Base-by-base conservation (phyloP, 176 grass and related monocot species). In the Bolboschoenus planiculmis region DNA sequence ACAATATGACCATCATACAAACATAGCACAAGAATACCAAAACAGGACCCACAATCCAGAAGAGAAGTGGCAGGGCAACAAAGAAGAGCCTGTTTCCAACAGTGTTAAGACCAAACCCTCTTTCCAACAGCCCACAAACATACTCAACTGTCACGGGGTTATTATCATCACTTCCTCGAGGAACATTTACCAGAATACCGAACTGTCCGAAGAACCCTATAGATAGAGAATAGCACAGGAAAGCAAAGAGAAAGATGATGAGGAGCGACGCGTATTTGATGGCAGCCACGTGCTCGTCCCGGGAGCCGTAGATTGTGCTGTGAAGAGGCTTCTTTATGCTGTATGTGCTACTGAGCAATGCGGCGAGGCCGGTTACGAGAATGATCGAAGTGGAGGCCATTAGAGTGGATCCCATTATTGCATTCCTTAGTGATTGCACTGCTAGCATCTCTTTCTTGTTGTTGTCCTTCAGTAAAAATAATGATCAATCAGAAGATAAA, bases 271-370 rank as follows among this genome's bases (percentile, higher is more conserved):
- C 64, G 87, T 93, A 97, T 68, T 97, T 97, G 56, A 93, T 66
- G 51, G 91, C 75, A 70, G 81, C 78, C 80, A 89, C 76, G 78
- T 81, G 44, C 85, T 93, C 93, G 62, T 91, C 89, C 60, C 85
- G 93, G 1, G 91, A 91, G 11, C 91, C 93, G 70, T 91, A 93
- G 9, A 90, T 84, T 27, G 87, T 40, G 56, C 86, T 91, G 81
- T 87, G 85, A 1, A 97, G 86, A 6, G 93, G 91, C 84, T 93
- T 93, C 89, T 97, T 97, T 5, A 97, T 81, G 53, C 67, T 80
- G 91, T 93, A 97, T 5, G 93, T 97, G 93, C 91, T 93, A 82
- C 93, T 97, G 4, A 97, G 83, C 77, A 97, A 64, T 29, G 93
- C 93, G 0, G 93, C 93, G 0, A 97, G 83, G 78, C 93, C 91